Percentiles rank a stretch among this genome's conserved stretches.
These are phyloP conservation scores for Fusarium beomiforme DNA, from an alignment of 2,329 filamentous ascomycete genomes.

Conservation along the genomic window DNA sequence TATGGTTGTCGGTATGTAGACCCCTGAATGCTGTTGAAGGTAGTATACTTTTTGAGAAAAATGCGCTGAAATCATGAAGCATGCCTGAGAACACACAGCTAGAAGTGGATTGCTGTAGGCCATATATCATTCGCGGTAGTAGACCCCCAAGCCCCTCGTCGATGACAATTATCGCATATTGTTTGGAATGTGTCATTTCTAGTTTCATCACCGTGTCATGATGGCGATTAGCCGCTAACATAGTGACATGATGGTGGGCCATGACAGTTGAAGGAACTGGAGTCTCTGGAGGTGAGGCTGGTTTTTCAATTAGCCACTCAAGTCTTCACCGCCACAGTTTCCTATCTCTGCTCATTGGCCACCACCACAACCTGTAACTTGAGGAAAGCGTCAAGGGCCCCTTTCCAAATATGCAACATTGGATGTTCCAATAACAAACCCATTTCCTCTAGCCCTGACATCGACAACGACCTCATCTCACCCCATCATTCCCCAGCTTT, in stretches of 20 bases:
- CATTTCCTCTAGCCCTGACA: constrained; percentile 24
- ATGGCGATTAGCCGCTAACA: background rate
- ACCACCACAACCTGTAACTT: constrained; percentile 17
- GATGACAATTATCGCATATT: background rate
- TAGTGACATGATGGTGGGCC: too few species aligned
- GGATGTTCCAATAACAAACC: constrained; percentile 17
- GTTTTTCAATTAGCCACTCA: constrained; percentile 25
- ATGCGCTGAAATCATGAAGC: background rate
- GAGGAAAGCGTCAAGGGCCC: constrained; percentile 26
- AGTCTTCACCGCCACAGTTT: constrained; percentile 27
- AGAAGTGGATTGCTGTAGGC: background rate
- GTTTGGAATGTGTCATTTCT: background rate
- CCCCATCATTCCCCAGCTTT: background rate
- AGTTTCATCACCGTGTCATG: constrained; percentile 7
- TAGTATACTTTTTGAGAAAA: background rate
- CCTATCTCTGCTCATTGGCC: constrained; percentile 25
- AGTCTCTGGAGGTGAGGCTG: background rate
- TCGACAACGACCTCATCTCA: constrained; percentile 4
- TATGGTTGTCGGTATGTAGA: background rate
- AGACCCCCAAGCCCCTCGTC: background rate
- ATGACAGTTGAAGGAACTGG: background rate
- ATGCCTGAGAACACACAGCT: background rate
- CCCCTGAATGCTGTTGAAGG: background rate
- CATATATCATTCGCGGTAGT: background rate
- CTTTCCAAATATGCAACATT: constrained; percentile 26